These are phyloP conservation scores for Penicillium frequentans DNA, from an alignment of 2,329 filamentous ascomycete species.

Conservation along the genomic window DNA sequence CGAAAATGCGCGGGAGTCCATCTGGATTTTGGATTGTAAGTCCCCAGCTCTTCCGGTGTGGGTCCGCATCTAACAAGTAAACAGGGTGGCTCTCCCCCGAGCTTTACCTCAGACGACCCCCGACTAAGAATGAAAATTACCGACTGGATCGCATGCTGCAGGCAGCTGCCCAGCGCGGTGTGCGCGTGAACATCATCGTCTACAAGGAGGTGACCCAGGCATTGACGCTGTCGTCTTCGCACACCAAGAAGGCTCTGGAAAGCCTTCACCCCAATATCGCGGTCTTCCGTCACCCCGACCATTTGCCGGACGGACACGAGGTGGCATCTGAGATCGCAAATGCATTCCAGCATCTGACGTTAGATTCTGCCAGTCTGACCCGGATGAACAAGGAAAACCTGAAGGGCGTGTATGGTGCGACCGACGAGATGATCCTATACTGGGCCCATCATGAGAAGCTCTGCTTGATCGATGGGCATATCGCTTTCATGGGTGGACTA, in stretches of 20 bases:
- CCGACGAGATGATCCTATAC: constrained; percentile 78
- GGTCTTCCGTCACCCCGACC: constrained; percentile 89
- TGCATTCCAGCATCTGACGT: constrained; percentile 56
- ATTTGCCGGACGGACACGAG: constrained; percentile 71
- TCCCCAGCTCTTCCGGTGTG: not conserved
- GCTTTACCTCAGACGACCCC: constrained; percentile 79
- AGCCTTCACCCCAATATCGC: constrained; percentile 77
- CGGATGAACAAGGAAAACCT: constrained; percentile 71
- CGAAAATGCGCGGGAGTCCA: constrained; percentile 71
- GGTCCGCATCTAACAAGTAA: constrained; percentile 8
- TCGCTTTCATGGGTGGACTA: constrained; percentile 88
- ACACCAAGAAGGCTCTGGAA: constrained; percentile 80
- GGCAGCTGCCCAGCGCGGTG: constrained; percentile 78
- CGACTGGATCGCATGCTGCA: constrained; percentile 80
- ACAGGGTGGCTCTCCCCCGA: constrained; percentile 80
- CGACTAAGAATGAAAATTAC: constrained; percentile 77
- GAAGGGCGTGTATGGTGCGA: constrained; percentile 77
- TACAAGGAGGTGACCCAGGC: constrained; percentile 89
- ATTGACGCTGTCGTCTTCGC: constrained; percentile 60
- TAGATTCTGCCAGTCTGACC: constrained; percentile 56
- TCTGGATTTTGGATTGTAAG: constrained; percentile 79
- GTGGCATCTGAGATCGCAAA: constrained; percentile 59
- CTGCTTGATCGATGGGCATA: constrained; percentile 73
- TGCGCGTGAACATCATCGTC: constrained; percentile 81
- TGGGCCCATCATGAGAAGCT: constrained; percentile 96